phyloP scores from a whole-genome alignment of 169 alveolate species.

The Neospora caninum region DNA sequence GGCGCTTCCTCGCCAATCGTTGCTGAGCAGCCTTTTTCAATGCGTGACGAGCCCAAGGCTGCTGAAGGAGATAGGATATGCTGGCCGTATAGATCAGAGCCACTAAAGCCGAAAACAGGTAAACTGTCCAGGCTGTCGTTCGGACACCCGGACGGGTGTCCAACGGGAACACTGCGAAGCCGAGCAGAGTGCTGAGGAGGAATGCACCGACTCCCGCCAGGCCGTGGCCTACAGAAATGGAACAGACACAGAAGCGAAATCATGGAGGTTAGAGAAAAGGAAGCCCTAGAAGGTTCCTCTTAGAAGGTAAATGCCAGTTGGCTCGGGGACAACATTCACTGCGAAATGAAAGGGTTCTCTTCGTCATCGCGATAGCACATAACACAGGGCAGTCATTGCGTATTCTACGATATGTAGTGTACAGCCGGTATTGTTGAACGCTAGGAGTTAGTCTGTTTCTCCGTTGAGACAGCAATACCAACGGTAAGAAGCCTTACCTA shows the following conservation, averaged over 20 bases:
- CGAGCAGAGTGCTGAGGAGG: neutral
- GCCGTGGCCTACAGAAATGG: conserved; percentile 25
- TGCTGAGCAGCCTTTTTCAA: neutral
- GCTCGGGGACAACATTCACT: too few relatives aligned
- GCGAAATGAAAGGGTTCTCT: too few relatives aligned
- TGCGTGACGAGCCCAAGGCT: neutral
- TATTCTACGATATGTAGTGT: too few relatives aligned
- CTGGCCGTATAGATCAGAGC: neutral
- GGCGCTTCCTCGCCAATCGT: neutral
- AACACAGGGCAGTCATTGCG: too few relatives aligned
- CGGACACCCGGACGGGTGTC: neutral
- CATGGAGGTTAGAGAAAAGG: neutral
- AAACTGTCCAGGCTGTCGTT: neutral
- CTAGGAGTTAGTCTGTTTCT: too few relatives aligned
- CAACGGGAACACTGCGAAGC: neutral
- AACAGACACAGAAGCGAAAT: neutral
- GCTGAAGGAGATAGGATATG: neutral
- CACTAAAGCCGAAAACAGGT: neutral
- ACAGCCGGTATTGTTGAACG: too few relatives aligned
- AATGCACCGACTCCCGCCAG: conserved; percentile 27
- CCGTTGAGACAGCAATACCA: too few relatives aligned
- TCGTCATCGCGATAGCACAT: too few relatives aligned
- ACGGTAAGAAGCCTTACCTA: neutral
- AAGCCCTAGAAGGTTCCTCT: too few relatives aligned
- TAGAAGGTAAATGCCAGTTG: too few relatives aligned